phyloP scores from a whole-genome alignment of 1,284 basidiomycete species.

The Amylostereum areolatum region DNA sequence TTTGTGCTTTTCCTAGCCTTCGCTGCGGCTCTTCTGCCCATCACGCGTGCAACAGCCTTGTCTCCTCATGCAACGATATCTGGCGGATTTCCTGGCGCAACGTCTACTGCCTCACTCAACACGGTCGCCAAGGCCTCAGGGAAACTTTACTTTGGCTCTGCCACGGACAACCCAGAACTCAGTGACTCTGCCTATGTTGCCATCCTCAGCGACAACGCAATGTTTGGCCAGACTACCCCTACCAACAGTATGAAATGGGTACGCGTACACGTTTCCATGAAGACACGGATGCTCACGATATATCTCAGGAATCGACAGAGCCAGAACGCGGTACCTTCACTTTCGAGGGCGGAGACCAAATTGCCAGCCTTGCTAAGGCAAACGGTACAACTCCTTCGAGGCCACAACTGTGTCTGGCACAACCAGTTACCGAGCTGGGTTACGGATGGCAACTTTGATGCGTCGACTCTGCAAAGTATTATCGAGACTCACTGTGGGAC shows the following conservation, averaged over 20 bases:
- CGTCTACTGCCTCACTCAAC: conserved; percentile 25
- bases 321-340: conserved; percentile 42
- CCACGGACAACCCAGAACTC: conserved; percentile 54
- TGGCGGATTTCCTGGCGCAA: conserved; percentile 9
- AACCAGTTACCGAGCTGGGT: conserved; percentile 50
- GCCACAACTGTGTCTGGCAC: conserved; percentile 53
- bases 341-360: conserved; percentile 37
- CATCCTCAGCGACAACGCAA: conserved; percentile 33
- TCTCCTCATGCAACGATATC: neutral
- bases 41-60: no score
- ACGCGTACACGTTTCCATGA: conserved; percentile 1
- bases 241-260: conserved; percentile 57
- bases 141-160: conserved; percentile 54
- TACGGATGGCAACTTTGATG: conserved; percentile 34
- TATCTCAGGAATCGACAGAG: conserved; percentile 45
- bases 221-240: conserved; percentile 47
- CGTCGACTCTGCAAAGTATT: conserved; percentile 35
- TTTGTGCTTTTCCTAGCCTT: no score
- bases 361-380: conserved; percentile 39
- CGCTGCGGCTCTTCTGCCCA: no score
- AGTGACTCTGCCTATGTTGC: conserved; percentile 37
- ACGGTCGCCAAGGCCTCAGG: conserved; percentile 39
- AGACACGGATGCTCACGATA: neutral
- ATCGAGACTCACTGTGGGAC: conserved; percentile 41
- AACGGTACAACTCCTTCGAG: conserved; percentile 37